These are phyloP conservation scores for Dactylella cylindrospora DNA, from an alignment of 2,329 filamentous ascomycete species.

Conservation along the genomic window DNA sequence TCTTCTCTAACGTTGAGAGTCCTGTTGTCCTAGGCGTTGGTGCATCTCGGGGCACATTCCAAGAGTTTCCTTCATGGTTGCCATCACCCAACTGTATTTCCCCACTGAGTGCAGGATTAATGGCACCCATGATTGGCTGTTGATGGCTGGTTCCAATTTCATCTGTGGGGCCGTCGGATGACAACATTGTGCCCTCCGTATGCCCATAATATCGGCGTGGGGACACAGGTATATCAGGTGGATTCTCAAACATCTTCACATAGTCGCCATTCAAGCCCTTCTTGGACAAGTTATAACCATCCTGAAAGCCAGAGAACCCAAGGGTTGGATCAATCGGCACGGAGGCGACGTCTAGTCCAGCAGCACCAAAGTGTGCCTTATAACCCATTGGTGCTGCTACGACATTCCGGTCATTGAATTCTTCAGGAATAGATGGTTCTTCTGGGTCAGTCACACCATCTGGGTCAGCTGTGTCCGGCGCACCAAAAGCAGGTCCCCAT, in stretches of 20 bases:
- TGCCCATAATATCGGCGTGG: constrained; percentile 8
- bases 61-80: constrained; percentile 1
- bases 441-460: constrained; percentile 8
- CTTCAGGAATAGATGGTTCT: constrained; percentile 7
- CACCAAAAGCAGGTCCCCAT: constrained; percentile 31
- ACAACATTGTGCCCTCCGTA: neutral
- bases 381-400: constrained; percentile 18
- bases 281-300: constrained; percentile 1
- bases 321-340: constrained; percentile 45
- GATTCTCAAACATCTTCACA: constrained; percentile 37
- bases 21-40: constrained; percentile 1
- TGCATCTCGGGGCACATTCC: constrained; percentile 6
- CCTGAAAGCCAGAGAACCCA: constrained; percentile 4
- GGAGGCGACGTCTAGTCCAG: constrained; percentile 23
- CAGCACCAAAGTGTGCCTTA: constrained; percentile 34
- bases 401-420: constrained; percentile 37
- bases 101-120: constrained; percentile 24
- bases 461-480: constrained; percentile 23
- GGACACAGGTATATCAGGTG: constrained; percentile 28
- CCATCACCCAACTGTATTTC: neutral
- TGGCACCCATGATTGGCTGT: constrained; percentile 15
- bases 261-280: constrained; percentile 27
- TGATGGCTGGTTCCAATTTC: constrained; percentile 4
- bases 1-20: constrained; percentile 41
- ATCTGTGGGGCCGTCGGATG: no score